Base-by-base conservation (phyloP, 2,329 filamentous ascomycete species). In the Paecilomyces fulvus region DNA sequence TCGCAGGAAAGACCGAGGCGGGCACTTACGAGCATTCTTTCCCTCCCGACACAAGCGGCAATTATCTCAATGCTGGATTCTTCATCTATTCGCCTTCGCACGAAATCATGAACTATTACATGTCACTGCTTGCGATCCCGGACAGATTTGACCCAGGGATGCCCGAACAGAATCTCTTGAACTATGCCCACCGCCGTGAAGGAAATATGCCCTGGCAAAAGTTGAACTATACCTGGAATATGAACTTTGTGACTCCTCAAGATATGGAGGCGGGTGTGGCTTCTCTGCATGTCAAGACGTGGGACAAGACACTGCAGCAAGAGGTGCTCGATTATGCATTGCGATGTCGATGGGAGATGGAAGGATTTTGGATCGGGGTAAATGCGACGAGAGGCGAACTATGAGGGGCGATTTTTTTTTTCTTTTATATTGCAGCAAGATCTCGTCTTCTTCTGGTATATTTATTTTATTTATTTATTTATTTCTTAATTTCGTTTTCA, bases 141-240 rank as follows among this genome's bases (percentile, higher is more conserved):
- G 63, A 66, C 25, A 67, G 70, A 12, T 77, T 77, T 59, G 65
- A 74, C 48, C 66, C 72, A 0, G 63, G 64, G 20, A 70, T 68
- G 14, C 72, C 73, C 59, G 75, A 77, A 58, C 76, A 78, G 60
- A 72, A 71, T 57, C 61, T 79, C 25, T 63, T 77, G 17, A 77
- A 77, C 60, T 77, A 78, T 59, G 76, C 73, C 1, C 74, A 75
- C 58, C 65, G 75, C 9, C 58, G 68, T 6, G 63, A 67, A 9
- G 75, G 74, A 0, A 63, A 70, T 10, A 77, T 77, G 74, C 74
- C 75, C 0, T 77, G 75, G 75, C 61, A 64, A 17, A 67, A 72
- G 54, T 55, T 77, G 51, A 61, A 72, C 53, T 67, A 66, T 54
- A 65, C 62, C 14, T 77, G 75, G 75, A 76, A 59, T 54, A 48